Conservation (phyloP, 352 stramenopile genomes). For the Globisporangium orthogonon region DNA sequence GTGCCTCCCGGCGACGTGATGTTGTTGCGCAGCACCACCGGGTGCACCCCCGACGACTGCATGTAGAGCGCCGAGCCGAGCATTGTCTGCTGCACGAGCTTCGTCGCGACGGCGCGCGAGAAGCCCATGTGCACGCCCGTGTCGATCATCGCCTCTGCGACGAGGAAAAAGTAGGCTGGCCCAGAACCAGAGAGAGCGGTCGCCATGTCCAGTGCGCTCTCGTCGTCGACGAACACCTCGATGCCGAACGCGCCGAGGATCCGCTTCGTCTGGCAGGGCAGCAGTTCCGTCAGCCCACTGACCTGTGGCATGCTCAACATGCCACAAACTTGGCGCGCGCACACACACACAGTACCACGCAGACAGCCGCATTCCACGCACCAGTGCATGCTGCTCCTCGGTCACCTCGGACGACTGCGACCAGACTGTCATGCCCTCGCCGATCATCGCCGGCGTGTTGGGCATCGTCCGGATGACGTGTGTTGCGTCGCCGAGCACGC, state of each 20-base stretch:
- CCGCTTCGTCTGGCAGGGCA: slow-evolving; percentile 49
- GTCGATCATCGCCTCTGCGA: slow-evolving; percentile 95
- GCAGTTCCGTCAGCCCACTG: slow-evolving; percentile 4
- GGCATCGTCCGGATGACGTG: slow-evolving; percentile 93
- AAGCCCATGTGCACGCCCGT: slow-evolving; percentile 95
- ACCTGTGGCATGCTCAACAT: not conserved
- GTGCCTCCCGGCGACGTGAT: slow-evolving; percentile 93
- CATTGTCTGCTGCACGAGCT: slow-evolving; percentile 93
- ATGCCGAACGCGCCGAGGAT: slow-evolving; percentile 90
- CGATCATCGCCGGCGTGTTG: slow-evolving; percentile 94
- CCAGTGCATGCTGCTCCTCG: slow-evolving; percentile 60
- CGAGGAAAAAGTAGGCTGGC: slow-evolving; percentile 95
- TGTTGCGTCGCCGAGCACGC: slow-evolving; percentile 46
- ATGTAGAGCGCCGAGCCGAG: slow-evolving; percentile 92
- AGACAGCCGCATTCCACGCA: slow-evolving; percentile 8
- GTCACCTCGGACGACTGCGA: slow-evolving; percentile 70
- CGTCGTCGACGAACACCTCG: slow-evolving; percentile 91
- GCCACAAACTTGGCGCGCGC: not conserved
- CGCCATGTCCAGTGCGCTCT: slow-evolving; percentile 93
- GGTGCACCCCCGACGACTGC: slow-evolving; percentile 88
- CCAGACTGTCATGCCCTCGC: slow-evolving; percentile 94
- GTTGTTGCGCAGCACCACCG: slow-evolving; percentile 90
- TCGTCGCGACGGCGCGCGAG: slow-evolving; percentile 88
- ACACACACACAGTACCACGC: not conserved
- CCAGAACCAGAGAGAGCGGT: slow-evolving; percentile 92